Conservation (phyloP, 1,284 basidiomycete species). For the Trametes versicolor region DNA sequence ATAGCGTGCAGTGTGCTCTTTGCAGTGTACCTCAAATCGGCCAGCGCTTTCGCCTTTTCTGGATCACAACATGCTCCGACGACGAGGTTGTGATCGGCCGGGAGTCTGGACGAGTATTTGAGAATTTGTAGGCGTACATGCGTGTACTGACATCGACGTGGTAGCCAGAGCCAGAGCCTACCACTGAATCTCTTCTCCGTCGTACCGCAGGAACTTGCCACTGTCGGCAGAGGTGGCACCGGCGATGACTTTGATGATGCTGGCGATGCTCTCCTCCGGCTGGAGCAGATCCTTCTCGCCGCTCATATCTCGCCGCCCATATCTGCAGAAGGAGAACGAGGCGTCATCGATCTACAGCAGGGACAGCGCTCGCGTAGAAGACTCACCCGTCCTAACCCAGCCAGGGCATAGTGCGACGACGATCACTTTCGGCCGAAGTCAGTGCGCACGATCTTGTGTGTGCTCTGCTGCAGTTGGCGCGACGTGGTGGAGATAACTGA, state of each 20-base stretch:
- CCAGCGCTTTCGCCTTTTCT: constrained; percentile 38
- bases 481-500: too few relatives aligned
- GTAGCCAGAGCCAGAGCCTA: neutral
- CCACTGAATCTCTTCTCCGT: constrained; percentile 37
- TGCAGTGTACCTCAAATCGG: constrained; percentile 32
- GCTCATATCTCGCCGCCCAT: too few relatives aligned
- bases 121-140: too few relatives aligned
- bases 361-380: neutral
- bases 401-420: constrained; percentile 40
- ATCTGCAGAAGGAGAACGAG: constrained; percentile 23
- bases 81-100: constrained; percentile 45
- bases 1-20: constrained; percentile 43
- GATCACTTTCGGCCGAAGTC: too few relatives aligned
- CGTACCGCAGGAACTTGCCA: constrained; percentile 40
- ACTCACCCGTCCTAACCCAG: constrained; percentile 44
- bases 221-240: constrained; percentile 33
- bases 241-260: constrained; percentile 36
- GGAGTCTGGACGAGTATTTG: too few relatives aligned
- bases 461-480: too few relatives aligned
- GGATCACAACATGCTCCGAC: constrained; percentile 48
- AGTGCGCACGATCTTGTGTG: constrained; percentile 37
- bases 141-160: too few relatives aligned
- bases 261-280: constrained; percentile 37
- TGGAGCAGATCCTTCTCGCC: constrained; percentile 40
- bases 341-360: neutral